Percentiles rank a stretch among this genome's conserved stretches.
phyloP scores from a whole-genome alignment of 2,329 filamentous ascomycete genomes.

The Fusarium graminum region DNA sequence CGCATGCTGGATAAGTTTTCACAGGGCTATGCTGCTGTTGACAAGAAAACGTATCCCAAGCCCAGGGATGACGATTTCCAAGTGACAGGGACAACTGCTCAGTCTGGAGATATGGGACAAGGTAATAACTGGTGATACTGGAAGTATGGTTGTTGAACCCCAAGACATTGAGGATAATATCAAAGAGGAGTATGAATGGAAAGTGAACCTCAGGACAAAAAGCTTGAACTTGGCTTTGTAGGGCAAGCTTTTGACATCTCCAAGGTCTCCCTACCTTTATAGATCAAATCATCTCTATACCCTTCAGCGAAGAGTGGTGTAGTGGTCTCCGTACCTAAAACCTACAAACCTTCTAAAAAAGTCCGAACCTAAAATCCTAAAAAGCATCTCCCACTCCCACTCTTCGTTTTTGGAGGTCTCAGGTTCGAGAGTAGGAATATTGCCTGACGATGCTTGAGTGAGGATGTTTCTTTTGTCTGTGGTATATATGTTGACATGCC shows the following conservation, averaged over 20 bases:
- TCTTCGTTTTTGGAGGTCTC: neutral
- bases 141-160: neutral
- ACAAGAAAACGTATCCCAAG: conserved; percentile 48
- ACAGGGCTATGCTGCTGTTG: conserved; percentile 53
- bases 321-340: neutral
- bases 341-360: neutral
- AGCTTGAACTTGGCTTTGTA: neutral
- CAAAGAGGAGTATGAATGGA: neutral
- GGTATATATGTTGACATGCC: neutral
- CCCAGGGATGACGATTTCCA: conserved; percentile 37
- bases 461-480: neutral
- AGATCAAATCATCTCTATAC: neutral
- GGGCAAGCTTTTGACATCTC: neutral
- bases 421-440: neutral
- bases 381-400: neutral
- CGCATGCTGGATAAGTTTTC: conserved; percentile 50
- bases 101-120: neutral
- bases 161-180: neutral
- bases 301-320: neutral
- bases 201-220: neutral
- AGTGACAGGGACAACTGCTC: neutral
- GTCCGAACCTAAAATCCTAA: neutral
- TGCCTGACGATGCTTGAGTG: neutral
- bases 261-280: neutral
- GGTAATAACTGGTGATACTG: neutral